These are phyloP conservation scores for Xylaria hypoxylon DNA, from an alignment of 2,329 filamentous ascomycete genomes.

Conservation along the genomic window DNA sequence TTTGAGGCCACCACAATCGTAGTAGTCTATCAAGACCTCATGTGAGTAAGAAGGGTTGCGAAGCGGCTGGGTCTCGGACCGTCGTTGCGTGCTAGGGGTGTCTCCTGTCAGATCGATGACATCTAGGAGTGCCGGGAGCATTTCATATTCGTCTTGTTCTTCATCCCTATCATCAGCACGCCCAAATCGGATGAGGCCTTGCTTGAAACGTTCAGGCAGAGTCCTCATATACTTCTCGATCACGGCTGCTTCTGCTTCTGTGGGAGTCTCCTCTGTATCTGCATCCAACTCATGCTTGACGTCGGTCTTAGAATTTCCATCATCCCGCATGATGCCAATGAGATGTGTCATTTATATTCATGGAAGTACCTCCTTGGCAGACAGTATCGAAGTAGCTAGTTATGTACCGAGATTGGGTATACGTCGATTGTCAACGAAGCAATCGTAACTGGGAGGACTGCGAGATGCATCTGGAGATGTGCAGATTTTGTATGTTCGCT, in stretches of 20 bases:
- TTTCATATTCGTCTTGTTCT: conserved; percentile 25
- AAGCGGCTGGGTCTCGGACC: not conserved
- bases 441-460: not conserved
- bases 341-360: not conserved
- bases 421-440: not conserved
- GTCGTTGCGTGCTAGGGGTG: not conserved
- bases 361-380: not conserved
- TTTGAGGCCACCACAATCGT: conserved; percentile 31
- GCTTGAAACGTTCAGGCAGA: conserved; percentile 1
- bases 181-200: not conserved
- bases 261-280: conserved; percentile 19
- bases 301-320: not conserved
- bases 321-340: not conserved
- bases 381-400: not conserved
- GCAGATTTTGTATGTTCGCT: not conserved
- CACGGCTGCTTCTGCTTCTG: conserved; percentile 12
- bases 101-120: conserved; percentile 46
- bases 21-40: conserved; percentile 19
- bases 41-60: conserved; percentile 36
- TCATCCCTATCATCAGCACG: conserved; percentile 19
- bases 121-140: conserved; percentile 37
- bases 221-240: conserved; percentile 26
- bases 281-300: not conserved
- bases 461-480: not conserved
- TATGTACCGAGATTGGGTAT: not conserved